Percentiles rank a stretch among this genome's conserved stretches.
Evolutionary conservation across 1,284 basidiomycete species (phyloP).

Genomic region (Pseudozyma flocculosa): DNA sequence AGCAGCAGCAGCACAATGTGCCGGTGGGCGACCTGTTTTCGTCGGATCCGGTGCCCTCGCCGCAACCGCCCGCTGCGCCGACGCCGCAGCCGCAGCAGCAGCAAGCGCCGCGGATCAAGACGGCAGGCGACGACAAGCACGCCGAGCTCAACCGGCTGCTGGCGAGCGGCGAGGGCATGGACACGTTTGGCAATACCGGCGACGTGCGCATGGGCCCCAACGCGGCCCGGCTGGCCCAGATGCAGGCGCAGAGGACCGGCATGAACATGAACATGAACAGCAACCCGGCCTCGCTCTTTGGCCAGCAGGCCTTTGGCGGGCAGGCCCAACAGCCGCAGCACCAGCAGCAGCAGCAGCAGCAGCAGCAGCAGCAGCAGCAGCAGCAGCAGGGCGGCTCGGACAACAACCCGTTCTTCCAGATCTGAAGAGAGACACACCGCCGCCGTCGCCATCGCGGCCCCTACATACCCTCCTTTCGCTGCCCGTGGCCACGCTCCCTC

Average conservation of each 20-base stretch:
- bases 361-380: background rate
- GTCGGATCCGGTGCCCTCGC: constrained; percentile 27
- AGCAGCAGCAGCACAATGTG: constrained; percentile 36
- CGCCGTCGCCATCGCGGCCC: too few species aligned
- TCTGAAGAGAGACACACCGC: constrained; percentile 13
- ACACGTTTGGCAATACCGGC: constrained; percentile 57
- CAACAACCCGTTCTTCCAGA: constrained; percentile 48
- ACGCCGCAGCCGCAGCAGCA: constrained; percentile 14
- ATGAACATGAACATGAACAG: constrained; percentile 32
- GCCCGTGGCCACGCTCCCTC: background rate
- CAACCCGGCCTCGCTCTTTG: constrained; percentile 1
- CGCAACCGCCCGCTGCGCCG: constrained; percentile 8
- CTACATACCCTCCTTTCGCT: too few species aligned
- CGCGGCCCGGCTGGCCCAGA: constrained; percentile 26
- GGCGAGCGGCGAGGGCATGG: constrained; percentile 52
- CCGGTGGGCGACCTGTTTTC: constrained; percentile 48
- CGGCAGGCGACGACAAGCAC: constrained; percentile 33
- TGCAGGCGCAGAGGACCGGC: constrained; percentile 39
- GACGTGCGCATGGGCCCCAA: constrained; percentile 53
- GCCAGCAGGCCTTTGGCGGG: constrained; percentile 3
- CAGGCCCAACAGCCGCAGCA: background rate
- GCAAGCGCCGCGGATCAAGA: constrained; percentile 26
- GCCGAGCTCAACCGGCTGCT: constrained; percentile 54
- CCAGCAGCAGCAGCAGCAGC: constrained; percentile 7
- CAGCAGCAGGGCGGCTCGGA: constrained; percentile 13